phyloP scores from a whole-genome alignment of 163 green algal species.

The Scenedesmus sp. region DNA sequence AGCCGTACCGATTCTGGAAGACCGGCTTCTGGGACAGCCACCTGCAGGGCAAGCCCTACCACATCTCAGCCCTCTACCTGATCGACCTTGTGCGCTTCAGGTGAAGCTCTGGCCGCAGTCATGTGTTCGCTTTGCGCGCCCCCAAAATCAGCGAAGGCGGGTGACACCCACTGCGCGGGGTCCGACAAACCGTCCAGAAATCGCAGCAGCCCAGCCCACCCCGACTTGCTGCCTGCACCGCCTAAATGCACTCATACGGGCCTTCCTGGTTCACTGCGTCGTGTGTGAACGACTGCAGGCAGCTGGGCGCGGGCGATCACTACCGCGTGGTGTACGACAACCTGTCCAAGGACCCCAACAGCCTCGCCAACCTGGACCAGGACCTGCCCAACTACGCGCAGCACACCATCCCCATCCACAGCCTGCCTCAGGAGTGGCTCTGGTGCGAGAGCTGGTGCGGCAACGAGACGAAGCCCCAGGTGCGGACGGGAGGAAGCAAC shows the following conservation, averaged over 20 bases:
- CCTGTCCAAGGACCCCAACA: conserved; percentile 96
- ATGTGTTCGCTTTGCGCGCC: conserved; percentile 10
- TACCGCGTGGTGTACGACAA: conserved; percentile 93
- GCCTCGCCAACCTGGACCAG: conserved; percentile 96
- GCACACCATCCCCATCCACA: conserved; percentile 94
- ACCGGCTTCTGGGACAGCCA: conserved; percentile 92
- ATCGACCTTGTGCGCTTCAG: conserved; percentile 96
- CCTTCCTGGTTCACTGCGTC: conserved; percentile 52
- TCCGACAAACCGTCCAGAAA: conserved; percentile 97
- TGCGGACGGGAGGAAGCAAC: not conserved
- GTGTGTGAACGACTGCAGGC: conserved; percentile 16
- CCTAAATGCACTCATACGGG: no score
- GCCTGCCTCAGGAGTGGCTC: conserved; percentile 97
- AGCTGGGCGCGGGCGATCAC: conserved; percentile 84
- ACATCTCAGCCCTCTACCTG: conserved; percentile 99
- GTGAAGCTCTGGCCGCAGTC: conserved; percentile 20
- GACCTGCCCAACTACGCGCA: conserved; percentile 99
- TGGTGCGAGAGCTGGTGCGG: conserved; percentile 96
- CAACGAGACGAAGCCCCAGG: conserved; percentile 85
- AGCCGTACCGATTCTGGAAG: conserved; percentile 95
- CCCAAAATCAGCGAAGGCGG: conserved; percentile 67
- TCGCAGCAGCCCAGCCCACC: conserved; percentile 89
- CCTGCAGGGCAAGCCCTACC: conserved; percentile 94
- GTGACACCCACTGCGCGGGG: conserved; percentile 85
- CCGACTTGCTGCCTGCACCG: conserved; percentile 94